A percentile compares a stretch with the other conserved stretches of the same genome.
Conservation (phyloP, 306 rosid genomes). For the Alnus rubra region DNA sequence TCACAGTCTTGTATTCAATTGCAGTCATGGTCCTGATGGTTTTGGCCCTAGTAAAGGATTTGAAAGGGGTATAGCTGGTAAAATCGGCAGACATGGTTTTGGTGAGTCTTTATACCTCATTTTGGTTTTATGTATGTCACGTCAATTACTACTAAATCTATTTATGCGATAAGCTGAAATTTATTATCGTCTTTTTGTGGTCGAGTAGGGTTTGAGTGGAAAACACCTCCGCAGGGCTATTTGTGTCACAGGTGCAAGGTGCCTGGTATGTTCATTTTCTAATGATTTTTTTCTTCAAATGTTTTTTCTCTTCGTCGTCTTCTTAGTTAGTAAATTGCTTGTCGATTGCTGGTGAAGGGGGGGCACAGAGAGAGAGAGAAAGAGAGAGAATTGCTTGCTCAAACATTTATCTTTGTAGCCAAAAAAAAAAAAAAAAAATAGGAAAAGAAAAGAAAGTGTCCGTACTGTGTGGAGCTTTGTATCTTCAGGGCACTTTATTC, state of each 20-base stretch:
- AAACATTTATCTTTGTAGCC: neutral
- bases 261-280: slow-evolving; percentile 73
- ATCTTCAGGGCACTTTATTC: slow-evolving; percentile 85
- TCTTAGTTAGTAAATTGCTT: neutral
- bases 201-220: slow-evolving; percentile 74
- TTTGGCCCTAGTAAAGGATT: slow-evolving; percentile 83
- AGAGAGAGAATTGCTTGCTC: neutral
- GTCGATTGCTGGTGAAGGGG: slow-evolving; percentile 4
- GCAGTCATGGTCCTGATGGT: too few relatives aligned
- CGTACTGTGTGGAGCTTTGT: neutral
- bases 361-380: too few relatives aligned
- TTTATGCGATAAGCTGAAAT: slow-evolving; percentile 20
- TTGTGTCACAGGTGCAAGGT: slow-evolving; percentile 94
- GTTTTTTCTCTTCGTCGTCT: neutral
- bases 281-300: neutral
- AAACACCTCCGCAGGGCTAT: slow-evolving; percentile 97
- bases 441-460: neutral
- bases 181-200: slow-evolving; percentile 28
- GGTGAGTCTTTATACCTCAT: slow-evolving; percentile 49
- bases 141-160: slow-evolving; percentile 8
- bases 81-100: slow-evolving; percentile 92
- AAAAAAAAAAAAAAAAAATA: too few relatives aligned
- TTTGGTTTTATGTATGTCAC: slow-evolving; percentile 16
- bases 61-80: slow-evolving; percentile 86
- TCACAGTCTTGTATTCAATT: slow-evolving; percentile 10